Conservation (phyloP, 805 yeast genomes). For the Candida ascalaphidarum region DNA sequence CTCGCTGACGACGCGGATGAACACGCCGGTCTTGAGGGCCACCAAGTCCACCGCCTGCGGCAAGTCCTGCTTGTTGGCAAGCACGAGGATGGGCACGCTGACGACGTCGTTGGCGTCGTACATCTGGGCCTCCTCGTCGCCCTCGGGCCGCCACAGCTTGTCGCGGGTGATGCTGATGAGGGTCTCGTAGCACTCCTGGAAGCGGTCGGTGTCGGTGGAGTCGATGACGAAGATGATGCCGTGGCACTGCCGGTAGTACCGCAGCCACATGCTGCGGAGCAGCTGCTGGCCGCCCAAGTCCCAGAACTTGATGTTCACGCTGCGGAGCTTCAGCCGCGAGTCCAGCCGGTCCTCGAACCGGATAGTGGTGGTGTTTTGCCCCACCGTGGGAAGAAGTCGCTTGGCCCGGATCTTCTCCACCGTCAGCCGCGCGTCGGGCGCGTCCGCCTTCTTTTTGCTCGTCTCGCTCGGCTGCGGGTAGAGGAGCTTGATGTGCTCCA, state of each 20-base stretch:
- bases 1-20: conserved; percentile 71
- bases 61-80: conserved; percentile 89
- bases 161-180: conserved; percentile 40
- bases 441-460: conserved; percentile 5
- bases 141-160: conserved; percentile 31
- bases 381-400: conserved; percentile 85
- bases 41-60: conserved; percentile 39
- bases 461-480: conserved; percentile 20
- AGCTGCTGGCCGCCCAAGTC: conserved; percentile 93
- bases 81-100: conserved; percentile 83
- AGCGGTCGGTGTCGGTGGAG: conserved; percentile 74
- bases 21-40: conserved; percentile 71
- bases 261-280: conserved; percentile 79
- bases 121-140: conserved; percentile 5
- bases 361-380: conserved; percentile 64
- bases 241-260: conserved; percentile 79
- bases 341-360: conserved; percentile 31
- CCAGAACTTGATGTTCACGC: conserved; percentile 72
- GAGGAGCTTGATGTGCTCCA: conserved; percentile 32
- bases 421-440: conserved; percentile 8
- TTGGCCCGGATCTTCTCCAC: conserved; percentile 30
- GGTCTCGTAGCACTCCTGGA: conserved; percentile 73
- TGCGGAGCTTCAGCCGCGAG: conserved; percentile 27
- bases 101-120: conserved; percentile 28
- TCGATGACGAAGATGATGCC: conserved; percentile 91